phyloP scores from a whole-genome alignment of 1,284 basidiomycete species.

The Pterulicium gracile region DNA sequence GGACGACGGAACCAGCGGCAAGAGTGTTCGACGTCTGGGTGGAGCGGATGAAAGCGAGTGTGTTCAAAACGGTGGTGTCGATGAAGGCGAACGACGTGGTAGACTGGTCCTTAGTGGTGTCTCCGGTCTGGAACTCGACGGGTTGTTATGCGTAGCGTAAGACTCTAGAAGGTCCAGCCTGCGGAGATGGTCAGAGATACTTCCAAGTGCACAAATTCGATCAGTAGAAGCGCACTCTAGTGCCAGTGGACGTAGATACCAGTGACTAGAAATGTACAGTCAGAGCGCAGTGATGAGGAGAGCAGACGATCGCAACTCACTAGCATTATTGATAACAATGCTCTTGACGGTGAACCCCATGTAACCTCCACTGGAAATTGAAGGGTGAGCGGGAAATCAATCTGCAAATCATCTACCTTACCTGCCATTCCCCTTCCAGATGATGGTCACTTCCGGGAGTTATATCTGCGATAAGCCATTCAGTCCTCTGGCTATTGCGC shows the following conservation, averaged over 20 bases:
- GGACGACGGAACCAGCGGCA: slow-evolving; percentile 39
- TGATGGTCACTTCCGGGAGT: slow-evolving; percentile 52
- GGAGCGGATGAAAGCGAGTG: slow-evolving; percentile 32
- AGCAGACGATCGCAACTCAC: too few species aligned
- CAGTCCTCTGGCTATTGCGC: too few species aligned
- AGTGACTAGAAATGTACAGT: slow-evolving; percentile 9
- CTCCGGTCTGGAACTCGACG: slow-evolving; percentile 39
- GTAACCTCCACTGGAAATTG: slow-evolving; percentile 62
- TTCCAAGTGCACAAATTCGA: too few species aligned
- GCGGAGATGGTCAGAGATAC: too few species aligned
- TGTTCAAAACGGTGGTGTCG: slow-evolving; percentile 44
- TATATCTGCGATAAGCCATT: too few species aligned
- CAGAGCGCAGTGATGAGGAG: not conserved
- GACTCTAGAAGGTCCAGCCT: slow-evolving; percentile 51
- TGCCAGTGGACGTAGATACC: slow-evolving; percentile 33
- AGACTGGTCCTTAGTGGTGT: slow-evolving; percentile 22
- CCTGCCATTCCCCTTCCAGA: slow-evolving; percentile 71
- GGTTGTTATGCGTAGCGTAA: slow-evolving; percentile 55
- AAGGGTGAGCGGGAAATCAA: too few species aligned
- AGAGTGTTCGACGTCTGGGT: slow-evolving; percentile 25
- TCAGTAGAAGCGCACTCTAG: too few species aligned
- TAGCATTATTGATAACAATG: slow-evolving; percentile 45
- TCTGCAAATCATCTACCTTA: too few species aligned
- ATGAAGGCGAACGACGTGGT: slow-evolving; percentile 53
- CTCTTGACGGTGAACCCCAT: slow-evolving; percentile 59